phyloP scores from a whole-genome alignment of 805 yeast species.

The Cyberlindnera xishuangbannaensis region DNA sequence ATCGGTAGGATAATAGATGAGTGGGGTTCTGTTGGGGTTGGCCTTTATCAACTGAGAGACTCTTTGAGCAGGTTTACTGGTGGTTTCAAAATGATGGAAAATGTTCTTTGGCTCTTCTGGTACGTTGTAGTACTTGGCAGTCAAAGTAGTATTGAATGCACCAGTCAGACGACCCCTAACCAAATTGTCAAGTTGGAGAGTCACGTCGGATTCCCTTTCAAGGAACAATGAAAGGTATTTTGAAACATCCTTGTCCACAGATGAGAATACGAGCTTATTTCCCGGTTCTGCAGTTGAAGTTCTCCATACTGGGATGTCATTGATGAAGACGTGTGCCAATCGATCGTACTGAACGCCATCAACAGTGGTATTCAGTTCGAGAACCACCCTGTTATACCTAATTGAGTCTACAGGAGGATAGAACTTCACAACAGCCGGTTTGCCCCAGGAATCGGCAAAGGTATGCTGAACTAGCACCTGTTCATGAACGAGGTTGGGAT shows the following conservation, averaged over 20 bases:
- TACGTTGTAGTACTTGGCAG: conserved; percentile 43
- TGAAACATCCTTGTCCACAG: conserved; percentile 59
- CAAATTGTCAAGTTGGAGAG: conserved; percentile 63
- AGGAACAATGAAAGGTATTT: conserved; percentile 46
- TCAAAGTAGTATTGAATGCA: conserved; percentile 46
- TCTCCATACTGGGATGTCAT: conserved; percentile 72
- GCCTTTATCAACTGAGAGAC: conserved; percentile 15
- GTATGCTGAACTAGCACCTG: conserved; percentile 37
- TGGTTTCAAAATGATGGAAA: conserved; percentile 15
- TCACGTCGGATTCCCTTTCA: conserved; percentile 31
- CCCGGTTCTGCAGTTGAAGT: conserved; percentile 81
- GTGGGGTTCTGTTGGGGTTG: conserved; percentile 34
- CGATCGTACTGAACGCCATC: conserved; percentile 62
- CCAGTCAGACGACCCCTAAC: conserved; percentile 54
- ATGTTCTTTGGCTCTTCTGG: conserved; percentile 16
- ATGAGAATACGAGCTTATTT: conserved; percentile 40
- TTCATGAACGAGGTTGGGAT: conserved; percentile 30
- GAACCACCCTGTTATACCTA: conserved; percentile 46
- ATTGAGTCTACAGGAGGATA: conserved; percentile 35
- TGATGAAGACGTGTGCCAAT: conserved; percentile 55
- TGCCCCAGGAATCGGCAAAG: conserved; percentile 59
- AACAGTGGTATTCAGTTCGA: conserved; percentile 47
- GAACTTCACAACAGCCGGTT: conserved; percentile 39
- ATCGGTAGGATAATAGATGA: conserved; percentile 39
- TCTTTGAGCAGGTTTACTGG: conserved; percentile 18